These are phyloP conservation scores for Marsdenia floribunda DNA, from an alignment of 257 asterid species.

Conservation along the genomic window DNA sequence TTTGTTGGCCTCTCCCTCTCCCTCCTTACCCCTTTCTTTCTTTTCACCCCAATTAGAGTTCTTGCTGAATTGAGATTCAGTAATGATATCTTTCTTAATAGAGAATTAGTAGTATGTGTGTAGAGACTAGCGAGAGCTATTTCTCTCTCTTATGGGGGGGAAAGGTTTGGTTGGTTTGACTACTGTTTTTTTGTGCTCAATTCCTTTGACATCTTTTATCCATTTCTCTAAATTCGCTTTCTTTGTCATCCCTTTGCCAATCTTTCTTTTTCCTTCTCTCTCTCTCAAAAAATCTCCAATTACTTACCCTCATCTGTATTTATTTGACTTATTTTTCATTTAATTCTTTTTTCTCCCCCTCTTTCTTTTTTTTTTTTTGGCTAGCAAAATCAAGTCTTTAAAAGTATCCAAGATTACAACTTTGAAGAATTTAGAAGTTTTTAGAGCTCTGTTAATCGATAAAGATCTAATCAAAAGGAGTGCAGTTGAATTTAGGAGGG, in stretches of 20 bases:
- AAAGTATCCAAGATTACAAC: background rate
- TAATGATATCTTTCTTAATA: slow-evolving; percentile 15
- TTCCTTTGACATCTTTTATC: slow-evolving; percentile 10
- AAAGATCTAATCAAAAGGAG: slow-evolving; percentile 25
- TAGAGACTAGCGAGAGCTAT: too few relatives aligned
- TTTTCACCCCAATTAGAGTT: too few relatives aligned
- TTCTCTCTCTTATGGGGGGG: background rate
- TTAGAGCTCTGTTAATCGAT: slow-evolving; percentile 18
- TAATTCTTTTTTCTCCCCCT: background rate
- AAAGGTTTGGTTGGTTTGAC: slow-evolving; percentile 50
- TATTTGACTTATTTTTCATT: slow-evolving; percentile 34
- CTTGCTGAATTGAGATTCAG: background rate
- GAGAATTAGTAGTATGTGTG: slow-evolving; percentile 16
- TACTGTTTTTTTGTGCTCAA: slow-evolving; percentile 28
- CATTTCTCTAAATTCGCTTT: background rate
- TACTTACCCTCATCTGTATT: slow-evolving; percentile 39
- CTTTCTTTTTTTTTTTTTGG: background rate
- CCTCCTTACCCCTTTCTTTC: too few relatives aligned
- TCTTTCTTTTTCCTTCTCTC: slow-evolving; percentile 3
- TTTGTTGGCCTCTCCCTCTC: too few relatives aligned
- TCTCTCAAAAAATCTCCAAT: slow-evolving; percentile 28
- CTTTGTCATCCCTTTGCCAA: slow-evolving; percentile 11
- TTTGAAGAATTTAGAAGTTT: slow-evolving; percentile 17
- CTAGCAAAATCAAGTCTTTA: slow-evolving; percentile 3
- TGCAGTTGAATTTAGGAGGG: slow-evolving; percentile 26